Evolutionary conservation across 2,329 filamentous ascomycete genomes (phyloP), one percentile per base, ranked within the genome.

Genomic region (Cladosporium velox): DNA sequence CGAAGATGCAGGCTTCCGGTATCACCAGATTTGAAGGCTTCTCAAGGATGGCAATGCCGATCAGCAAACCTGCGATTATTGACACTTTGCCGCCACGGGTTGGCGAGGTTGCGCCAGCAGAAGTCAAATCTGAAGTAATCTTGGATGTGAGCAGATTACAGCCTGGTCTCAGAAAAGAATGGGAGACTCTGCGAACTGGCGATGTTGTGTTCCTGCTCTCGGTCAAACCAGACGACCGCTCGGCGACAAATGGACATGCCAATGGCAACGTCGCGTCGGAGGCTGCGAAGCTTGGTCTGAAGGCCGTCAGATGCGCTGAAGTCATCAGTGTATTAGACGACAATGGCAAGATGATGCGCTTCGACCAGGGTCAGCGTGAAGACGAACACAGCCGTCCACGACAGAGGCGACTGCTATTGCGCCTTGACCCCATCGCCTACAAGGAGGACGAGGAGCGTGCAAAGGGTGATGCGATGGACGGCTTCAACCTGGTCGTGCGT

Each of bases 1-100:
- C 94, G 1, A 87, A 89, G 70, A 75, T 81, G 26, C 85, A 67
- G 64, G 26, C 70, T 84, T 90, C 89, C n/a, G 86, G 88, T 69
- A 89, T 86, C 47, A 79, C 84, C 0, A 83, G 81, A 5, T 98
- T 98, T 74, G 84, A 90, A 14, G 94, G 95, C 0, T 93, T 91
- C 72, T 96, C 94, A 2, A 92, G 88, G 72, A 97, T 98, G 93
- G 93, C 93, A 2, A 83, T 98, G 63, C 90, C 92, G 0, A 95
- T 97, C 67, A 85, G 87, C 21, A 95, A 92, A 73, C 91, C 93
- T 68, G 90, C 92, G 72, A 91, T 99, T 58, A 84, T 97, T 34
- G 93, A 99, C 74, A 90, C 94, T 28, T 87, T 90, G 3, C 92
- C 92, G 0, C 86, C 95, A 8, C 86, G 89, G 44, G 93, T 99